phyloP scores from a whole-genome alignment of 331 rosid genomes.

The Spiraea crenata region DNA sequence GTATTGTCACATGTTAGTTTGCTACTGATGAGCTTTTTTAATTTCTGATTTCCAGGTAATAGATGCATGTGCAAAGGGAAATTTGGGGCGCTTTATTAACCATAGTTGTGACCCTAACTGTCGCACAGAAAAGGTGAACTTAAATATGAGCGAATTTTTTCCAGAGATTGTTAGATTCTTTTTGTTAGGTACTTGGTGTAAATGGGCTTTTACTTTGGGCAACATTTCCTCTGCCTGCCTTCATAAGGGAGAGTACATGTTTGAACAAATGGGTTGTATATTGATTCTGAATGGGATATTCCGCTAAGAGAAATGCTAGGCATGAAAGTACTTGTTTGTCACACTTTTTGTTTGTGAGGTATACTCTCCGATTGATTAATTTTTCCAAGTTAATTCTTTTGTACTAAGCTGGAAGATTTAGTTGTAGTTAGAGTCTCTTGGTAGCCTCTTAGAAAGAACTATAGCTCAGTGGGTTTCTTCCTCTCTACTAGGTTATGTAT shows the following conservation, averaged over 20 bases:
- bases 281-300: not conserved
- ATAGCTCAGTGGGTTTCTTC: not conserved
- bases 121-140: conserved; percentile 87
- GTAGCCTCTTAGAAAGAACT: not conserved
- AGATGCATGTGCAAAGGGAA: conserved; percentile 98
- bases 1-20: not conserved
- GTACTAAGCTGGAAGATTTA: not conserved
- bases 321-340: not conserved
- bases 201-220: not conserved
- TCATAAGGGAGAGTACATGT: not conserved
- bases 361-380: not conserved
- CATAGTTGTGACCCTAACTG: conserved; percentile 99
- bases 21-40: conserved; percentile 9
- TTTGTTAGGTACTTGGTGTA: not conserved
- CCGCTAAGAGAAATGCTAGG: not conserved
- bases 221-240: not conserved
- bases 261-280: not conserved
- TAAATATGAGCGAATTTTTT: not conserved
- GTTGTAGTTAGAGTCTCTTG: not conserved
- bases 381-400: not conserved
- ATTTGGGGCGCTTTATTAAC: conserved; percentile 97
- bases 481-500: not conserved
- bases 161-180: not conserved
- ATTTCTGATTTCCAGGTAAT: conserved; percentile 64
- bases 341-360: conserved; percentile 6